Percentiles rank a stretch among this genome's conserved stretches.
Conservation (phyloP, 202 grass and related monocot genomes). For the Dendrocalamus latiflorus region DNA sequence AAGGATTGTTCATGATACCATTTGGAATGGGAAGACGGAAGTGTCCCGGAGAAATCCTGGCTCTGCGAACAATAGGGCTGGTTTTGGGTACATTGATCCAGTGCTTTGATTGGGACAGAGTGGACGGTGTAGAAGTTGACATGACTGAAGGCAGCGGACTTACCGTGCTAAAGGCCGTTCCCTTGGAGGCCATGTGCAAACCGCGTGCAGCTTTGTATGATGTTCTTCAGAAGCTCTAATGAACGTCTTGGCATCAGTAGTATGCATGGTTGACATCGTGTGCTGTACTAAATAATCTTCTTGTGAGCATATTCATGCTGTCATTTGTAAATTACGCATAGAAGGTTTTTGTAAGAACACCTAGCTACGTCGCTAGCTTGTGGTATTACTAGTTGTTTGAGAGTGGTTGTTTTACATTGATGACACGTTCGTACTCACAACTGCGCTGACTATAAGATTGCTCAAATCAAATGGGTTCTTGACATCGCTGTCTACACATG, state of each 20-base stretch:
- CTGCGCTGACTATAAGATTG: too few species aligned
- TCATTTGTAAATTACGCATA: background rate
- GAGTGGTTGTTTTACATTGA: too few species aligned
- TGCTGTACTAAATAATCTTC: background rate
- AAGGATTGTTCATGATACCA: conserved; percentile 31
- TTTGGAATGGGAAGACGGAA: conserved; percentile 62
- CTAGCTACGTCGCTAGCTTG: background rate
- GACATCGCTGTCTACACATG: too few species aligned
- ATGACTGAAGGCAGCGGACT: conserved; percentile 33
- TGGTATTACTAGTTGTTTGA: background rate
- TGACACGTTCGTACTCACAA: too few species aligned
- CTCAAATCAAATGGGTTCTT: too few species aligned
- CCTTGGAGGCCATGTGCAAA: conserved; percentile 28
- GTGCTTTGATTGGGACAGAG: conserved; percentile 48
- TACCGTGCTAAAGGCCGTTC: conserved; percentile 10
- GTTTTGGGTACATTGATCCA: conserved; percentile 44
- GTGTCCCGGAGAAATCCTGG: conserved; percentile 51
- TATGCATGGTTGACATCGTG: background rate
- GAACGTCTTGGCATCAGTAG: background rate
- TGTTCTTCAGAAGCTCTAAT: conserved; percentile 23
- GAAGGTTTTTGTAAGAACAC: background rate
- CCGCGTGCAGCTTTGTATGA: background rate
- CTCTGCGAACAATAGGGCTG: conserved; percentile 12
- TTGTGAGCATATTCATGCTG: background rate
- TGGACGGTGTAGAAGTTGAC: conserved; percentile 12